Percentiles rank a stretch among this genome's conserved stretches.
Conservation (phyloP, 805 yeast genomes). For the Candida michaelii region DNA sequence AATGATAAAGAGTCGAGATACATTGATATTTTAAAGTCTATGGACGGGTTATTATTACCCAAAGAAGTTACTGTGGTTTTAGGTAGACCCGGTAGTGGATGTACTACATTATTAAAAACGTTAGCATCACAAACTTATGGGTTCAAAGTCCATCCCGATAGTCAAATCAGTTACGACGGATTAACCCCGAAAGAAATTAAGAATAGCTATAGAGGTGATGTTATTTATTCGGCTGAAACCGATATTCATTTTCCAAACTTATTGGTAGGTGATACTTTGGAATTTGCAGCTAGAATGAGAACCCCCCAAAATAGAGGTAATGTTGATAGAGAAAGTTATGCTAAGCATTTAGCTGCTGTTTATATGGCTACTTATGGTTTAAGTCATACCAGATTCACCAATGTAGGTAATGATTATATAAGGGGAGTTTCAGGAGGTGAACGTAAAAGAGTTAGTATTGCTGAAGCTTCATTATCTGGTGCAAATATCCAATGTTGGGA, state of each 20-base stretch:
- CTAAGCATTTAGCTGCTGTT: slow-evolving; percentile 40
- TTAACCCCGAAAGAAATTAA: slow-evolving; percentile 26
- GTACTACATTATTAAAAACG: slow-evolving; percentile 39
- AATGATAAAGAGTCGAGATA: slow-evolving; percentile 11
- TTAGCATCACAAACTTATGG: slow-evolving; percentile 37
- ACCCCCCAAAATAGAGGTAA: slow-evolving; percentile 37
- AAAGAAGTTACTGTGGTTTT: slow-evolving; percentile 40
- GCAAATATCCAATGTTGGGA: slow-evolving; percentile 58
- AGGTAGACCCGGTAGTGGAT: slow-evolving; percentile 43
- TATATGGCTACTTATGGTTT: slow-evolving; percentile 47
- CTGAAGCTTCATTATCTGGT: slow-evolving; percentile 67
- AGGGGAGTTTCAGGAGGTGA: slow-evolving; percentile 86
- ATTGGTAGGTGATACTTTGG: slow-evolving; percentile 54
- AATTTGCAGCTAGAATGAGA: slow-evolving; percentile 53
- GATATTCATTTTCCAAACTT: slow-evolving; percentile 58
- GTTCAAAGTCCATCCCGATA: slow-evolving; percentile 30
- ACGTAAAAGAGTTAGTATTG: slow-evolving; percentile 78
- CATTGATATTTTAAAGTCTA: slow-evolving; percentile 26
- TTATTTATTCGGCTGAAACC: slow-evolving; percentile 48
- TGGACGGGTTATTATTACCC: slow-evolving; percentile 26
- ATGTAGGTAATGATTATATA: slow-evolving; percentile 61
- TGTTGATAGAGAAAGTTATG: slow-evolving; percentile 32
- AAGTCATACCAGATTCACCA: slow-evolving; percentile 55
- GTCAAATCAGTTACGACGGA: slow-evolving; percentile 34
- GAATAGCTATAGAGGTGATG: slow-evolving; percentile 34